Conservation (phyloP, 139 green algal species). For the Mychonastes homosphaera region DNA sequence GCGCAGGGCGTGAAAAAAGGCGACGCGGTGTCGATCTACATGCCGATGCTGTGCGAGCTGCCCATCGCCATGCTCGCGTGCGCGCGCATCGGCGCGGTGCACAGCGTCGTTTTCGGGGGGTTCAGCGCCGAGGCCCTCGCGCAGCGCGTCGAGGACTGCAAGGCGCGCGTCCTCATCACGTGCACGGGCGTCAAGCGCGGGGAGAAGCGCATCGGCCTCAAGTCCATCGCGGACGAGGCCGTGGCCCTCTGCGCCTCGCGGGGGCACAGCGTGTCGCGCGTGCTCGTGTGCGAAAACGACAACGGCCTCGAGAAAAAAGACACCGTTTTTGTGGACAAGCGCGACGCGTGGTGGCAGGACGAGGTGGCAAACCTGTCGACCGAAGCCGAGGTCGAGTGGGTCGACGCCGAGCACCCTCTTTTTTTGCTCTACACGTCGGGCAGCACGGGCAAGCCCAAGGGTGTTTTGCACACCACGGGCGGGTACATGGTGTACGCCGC, state of each 20-base stretch:
- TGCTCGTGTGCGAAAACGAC: slow-evolving; percentile 18
- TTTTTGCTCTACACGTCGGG: slow-evolving; percentile 93
- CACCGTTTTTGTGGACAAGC: slow-evolving; percentile 14
- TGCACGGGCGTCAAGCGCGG: slow-evolving; percentile 53
- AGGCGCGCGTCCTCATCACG: slow-evolving; percentile 57
- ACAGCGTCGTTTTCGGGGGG: slow-evolving; percentile 90
- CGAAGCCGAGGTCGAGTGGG: slow-evolving; percentile 62
- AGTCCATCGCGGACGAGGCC: slow-evolving; percentile 50
- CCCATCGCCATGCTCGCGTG: slow-evolving; percentile 79
- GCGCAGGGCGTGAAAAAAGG: slow-evolving; percentile 69
- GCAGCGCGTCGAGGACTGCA: slow-evolving; percentile 33
- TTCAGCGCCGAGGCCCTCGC: slow-evolving; percentile 82
- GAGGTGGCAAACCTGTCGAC: slow-evolving; percentile 39
- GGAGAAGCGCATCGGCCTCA: slow-evolving; percentile 56
- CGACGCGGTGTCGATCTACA: slow-evolving; percentile 88
- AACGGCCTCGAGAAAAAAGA: neutral
- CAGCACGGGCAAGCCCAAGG: slow-evolving; percentile 93
- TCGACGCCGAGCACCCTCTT: slow-evolving; percentile 72
- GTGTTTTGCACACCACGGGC: slow-evolving; percentile 76
- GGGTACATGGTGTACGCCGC: slow-evolving; percentile 77
- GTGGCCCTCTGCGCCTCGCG: slow-evolving; percentile 4
- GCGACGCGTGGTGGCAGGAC: slow-evolving; percentile 83
- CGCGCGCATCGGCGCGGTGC: slow-evolving; percentile 85
- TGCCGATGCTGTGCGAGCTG: slow-evolving; percentile 87
- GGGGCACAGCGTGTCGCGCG: slow-evolving; percentile 3